phyloP scores from a whole-genome alignment of 306 rosid species.

The Benincasa hispida region DNA sequence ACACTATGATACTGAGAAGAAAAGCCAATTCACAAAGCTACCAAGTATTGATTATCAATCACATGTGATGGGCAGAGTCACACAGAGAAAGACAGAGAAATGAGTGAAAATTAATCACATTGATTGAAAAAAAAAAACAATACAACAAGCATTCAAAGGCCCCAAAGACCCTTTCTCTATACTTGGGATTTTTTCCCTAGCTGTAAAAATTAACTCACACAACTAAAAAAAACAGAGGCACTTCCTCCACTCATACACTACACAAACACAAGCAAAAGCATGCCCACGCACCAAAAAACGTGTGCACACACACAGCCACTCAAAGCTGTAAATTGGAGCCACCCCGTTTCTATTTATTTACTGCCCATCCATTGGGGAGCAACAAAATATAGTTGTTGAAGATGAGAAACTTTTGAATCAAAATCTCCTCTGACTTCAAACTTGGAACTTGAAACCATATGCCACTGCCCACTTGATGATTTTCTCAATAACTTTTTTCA shows the following conservation, averaged over 20 bases:
- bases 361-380: background rate
- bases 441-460: slow-evolving; percentile 19
- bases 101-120: slow-evolving; percentile 19
- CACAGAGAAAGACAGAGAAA: background rate
- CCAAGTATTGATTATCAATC: slow-evolving; percentile 37
- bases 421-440: background rate
- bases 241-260: slow-evolving; percentile 5
- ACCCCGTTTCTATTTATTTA: background rate
- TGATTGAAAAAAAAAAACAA: slow-evolving; percentile 22
- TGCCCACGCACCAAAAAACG: slow-evolving; percentile 12
- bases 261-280: background rate
- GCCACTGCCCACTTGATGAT: background rate
- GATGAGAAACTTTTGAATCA: background rate
- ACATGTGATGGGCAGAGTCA: slow-evolving; percentile 21
- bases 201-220: slow-evolving; percentile 8
- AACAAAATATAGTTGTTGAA: background rate
- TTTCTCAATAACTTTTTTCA: no score
- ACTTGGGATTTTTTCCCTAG: slow-evolving; percentile 1
- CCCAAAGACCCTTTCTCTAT: slow-evolving; percentile 63
- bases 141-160: slow-evolving; percentile 52
- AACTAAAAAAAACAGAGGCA: slow-evolving; percentile 5
- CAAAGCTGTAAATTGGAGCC: background rate
- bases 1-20: slow-evolving; percentile 10
- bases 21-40: slow-evolving; percentile 41
- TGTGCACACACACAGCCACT: slow-evolving; percentile 12